A percentile compares a stretch with the other conserved stretches of the same genome.
phyloP scores from a whole-genome alignment of 176 grass and related monocot species.

The Zea luxurians region DNA sequence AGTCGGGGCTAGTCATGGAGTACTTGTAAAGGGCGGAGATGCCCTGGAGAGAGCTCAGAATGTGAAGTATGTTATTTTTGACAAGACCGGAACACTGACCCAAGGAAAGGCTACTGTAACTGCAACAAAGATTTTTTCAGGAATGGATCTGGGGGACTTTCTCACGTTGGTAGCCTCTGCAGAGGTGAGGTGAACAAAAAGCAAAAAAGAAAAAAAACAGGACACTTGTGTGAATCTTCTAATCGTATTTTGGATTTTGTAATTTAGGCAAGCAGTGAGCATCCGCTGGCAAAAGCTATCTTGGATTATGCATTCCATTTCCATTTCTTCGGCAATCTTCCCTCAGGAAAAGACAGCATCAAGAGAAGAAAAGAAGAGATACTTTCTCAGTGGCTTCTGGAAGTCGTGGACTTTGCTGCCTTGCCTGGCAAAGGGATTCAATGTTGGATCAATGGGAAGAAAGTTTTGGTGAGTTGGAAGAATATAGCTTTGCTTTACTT shows the following conservation, averaged over 20 bases:
- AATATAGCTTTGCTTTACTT: slow-evolving; percentile 8
- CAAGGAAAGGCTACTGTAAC: slow-evolving; percentile 82
- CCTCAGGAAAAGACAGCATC: slow-evolving; percentile 38
- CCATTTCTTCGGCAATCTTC: slow-evolving; percentile 80
- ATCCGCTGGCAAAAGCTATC: slow-evolving; percentile 89
- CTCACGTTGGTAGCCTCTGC: slow-evolving; percentile 80
- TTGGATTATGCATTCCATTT: slow-evolving; percentile 91
- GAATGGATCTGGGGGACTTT: slow-evolving; percentile 72
- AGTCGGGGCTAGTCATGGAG: slow-evolving; percentile 74
- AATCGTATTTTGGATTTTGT: slow-evolving; percentile 26
- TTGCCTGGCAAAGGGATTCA: slow-evolving; percentile 83
- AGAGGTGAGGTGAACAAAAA: slow-evolving; percentile 49
- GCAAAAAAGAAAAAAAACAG: too few relatives aligned
- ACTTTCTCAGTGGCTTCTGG: slow-evolving; percentile 78
- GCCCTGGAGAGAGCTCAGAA: slow-evolving; percentile 77
- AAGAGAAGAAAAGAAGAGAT: slow-evolving; percentile 71
- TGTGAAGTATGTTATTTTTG: slow-evolving; percentile 69
- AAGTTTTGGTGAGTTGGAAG: slow-evolving; percentile 66
- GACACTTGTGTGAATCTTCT: too few relatives aligned
- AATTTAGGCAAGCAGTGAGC: slow-evolving; percentile 92
- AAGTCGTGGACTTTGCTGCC: slow-evolving; percentile 66
- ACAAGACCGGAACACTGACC: slow-evolving; percentile 85
- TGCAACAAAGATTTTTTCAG: slow-evolving; percentile 57
- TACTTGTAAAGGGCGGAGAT: slow-evolving; percentile 90
- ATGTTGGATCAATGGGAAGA: slow-evolving; percentile 69